Conservation (phyloP, 768 basidiomycete species). For the Leccinum disarticulatum region DNA sequence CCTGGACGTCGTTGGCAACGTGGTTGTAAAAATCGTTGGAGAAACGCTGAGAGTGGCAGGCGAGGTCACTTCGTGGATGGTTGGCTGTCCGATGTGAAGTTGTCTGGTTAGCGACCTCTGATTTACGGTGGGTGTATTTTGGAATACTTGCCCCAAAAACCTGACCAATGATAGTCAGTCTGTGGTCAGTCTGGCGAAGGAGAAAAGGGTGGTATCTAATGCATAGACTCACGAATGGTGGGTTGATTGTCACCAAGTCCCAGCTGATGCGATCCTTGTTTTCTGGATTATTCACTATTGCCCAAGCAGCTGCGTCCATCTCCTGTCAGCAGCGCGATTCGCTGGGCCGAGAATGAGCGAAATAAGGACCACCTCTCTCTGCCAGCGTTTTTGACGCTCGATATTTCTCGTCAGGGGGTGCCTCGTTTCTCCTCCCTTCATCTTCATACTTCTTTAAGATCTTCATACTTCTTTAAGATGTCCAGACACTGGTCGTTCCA, state of each 20-base stretch:
- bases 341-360: neutral
- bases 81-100: neutral
- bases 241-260: conserved; percentile 41
- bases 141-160: neutral
- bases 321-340: neutral
- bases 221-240: conserved; percentile 35
- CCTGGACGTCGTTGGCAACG: neutral
- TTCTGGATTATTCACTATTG: conserved; percentile 34
- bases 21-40: neutral
- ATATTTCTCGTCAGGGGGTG: conserved; percentile 44
- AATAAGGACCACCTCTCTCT: conserved; percentile 45
- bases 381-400: conserved; percentile 63
- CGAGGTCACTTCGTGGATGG: neutral
- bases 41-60: neutral
- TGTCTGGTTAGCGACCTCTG: neutral
- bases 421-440: conserved; percentile 43
- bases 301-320: conserved; percentile 46
- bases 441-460: conserved; percentile 39
- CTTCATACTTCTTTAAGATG: conserved; percentile 35
- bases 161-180: neutral
- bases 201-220: no score
- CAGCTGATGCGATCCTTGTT: conserved; percentile 35
- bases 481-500: conserved; percentile 40
- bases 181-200: no score
- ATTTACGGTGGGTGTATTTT: neutral